A percentile compares a stretch with the other conserved stretches of the same genome.
These are phyloP conservation scores for Xylaria flabelliformis DNA, from an alignment of 495 filamentous ascomycete genomes.

Conservation along the genomic window DNA sequence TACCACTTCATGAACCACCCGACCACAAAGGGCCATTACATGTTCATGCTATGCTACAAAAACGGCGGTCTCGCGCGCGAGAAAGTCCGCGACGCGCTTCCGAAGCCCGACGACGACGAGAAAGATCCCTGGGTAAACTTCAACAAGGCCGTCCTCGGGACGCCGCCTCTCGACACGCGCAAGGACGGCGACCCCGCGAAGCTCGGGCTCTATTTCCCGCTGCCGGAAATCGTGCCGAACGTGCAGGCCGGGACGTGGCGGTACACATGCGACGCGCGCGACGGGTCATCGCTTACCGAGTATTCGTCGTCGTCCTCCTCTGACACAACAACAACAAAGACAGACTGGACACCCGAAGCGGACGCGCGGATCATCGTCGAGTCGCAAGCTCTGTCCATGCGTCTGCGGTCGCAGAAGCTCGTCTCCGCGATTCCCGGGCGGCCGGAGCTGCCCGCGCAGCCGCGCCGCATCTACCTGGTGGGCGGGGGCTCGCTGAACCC, in stretches of 20 bases:
- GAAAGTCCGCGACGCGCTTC: conserved; percentile 74
- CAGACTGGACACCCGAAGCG: conserved; percentile 52
- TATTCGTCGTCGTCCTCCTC: background rate
- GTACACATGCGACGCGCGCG: conserved; percentile 65
- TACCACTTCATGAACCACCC: conserved; percentile 93
- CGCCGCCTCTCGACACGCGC: conserved; percentile 69
- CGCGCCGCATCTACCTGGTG: conserved; percentile 88
- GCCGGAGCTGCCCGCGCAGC: conserved; percentile 74
- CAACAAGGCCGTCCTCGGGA: conserved; percentile 68
- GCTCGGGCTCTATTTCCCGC: conserved; percentile 90
- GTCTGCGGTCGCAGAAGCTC: conserved; percentile 78
- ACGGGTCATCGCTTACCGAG: conserved; percentile 57
- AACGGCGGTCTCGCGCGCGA: conserved; percentile 95
- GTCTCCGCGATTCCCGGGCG: conserved; percentile 60
- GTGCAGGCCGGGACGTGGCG: conserved; percentile 82
- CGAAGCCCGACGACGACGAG: conserved; percentile 42
- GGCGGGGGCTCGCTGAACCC: conserved; percentile 88
- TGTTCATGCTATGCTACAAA: conserved; percentile 99
- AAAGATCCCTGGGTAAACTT: conserved; percentile 75
- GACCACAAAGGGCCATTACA: conserved; percentile 78
- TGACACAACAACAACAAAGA: conserved; percentile 15
- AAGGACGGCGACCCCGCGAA: conserved; percentile 66
- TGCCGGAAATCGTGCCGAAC: conserved; percentile 95
- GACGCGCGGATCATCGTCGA: conserved; percentile 93
- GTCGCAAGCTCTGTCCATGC: conserved; percentile 87